These are phyloP conservation scores for Diplotaxis tenuifolia DNA, from an alignment of 345 rosid genomes.

Conservation along the genomic window DNA sequence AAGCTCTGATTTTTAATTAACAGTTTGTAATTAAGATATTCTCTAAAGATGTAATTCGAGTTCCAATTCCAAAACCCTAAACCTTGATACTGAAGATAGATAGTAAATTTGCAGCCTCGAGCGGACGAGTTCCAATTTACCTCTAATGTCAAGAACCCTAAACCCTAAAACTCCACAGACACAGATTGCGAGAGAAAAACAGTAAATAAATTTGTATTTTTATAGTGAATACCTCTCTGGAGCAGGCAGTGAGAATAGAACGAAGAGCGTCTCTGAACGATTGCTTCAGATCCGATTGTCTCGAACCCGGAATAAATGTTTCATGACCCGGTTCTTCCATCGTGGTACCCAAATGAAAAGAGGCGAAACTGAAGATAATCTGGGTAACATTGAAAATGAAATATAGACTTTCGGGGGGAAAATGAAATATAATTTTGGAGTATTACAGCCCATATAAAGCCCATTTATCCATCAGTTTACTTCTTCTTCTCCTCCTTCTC, in stretches of 20 bases:
- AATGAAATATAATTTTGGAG: not conserved
- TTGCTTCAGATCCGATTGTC: slow-evolving; percentile 47
- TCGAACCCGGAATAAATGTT: slow-evolving; percentile 27
- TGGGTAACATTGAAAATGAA: not conserved
- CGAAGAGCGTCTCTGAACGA: slow-evolving; percentile 59
- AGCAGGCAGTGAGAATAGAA: slow-evolving; percentile 60
- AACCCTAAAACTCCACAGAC: slow-evolving; percentile 2
- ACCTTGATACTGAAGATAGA: not conserved
- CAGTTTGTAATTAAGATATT: not conserved
- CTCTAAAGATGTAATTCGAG: not conserved
- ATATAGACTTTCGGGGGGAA: not conserved
- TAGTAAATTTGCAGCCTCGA: not conserved
- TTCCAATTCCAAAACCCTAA: not conserved
- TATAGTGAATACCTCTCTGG: slow-evolving; percentile 46
- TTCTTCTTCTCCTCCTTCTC: too few relatives aligned
- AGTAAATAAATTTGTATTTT: not conserved
- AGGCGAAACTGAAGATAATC: not conserved
- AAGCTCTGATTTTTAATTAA: not conserved
- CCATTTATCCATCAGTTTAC: not conserved
- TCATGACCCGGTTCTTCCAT: slow-evolving; percentile 32
- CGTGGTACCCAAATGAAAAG: not conserved
- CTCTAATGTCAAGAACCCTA: too few relatives aligned
- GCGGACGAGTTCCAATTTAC: too few relatives aligned
- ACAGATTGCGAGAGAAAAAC: too few relatives aligned
- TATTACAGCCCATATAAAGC: not conserved